Evolutionary conservation across 306 rosid species (phyloP).

Genomic region (Glycine soja): DNA sequence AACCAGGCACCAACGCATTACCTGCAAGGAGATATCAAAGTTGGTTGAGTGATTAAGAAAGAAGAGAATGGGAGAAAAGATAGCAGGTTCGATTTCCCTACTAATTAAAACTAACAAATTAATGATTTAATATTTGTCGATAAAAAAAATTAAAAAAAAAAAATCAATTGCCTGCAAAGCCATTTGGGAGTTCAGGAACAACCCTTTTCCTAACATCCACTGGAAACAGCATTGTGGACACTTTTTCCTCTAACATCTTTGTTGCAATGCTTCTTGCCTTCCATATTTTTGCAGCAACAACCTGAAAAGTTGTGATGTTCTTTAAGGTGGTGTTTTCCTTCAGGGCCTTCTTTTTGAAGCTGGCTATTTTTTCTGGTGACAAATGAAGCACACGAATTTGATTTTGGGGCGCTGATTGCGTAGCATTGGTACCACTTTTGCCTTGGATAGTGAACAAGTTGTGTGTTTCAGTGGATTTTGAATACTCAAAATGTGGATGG

Average conservation of each 20-base stretch:
- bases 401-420: constrained; percentile 4
- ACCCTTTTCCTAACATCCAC: constrained; percentile 57
- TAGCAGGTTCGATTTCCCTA: no score
- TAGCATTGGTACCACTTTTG: constrained; percentile 4
- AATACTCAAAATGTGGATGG: constrained; percentile 63
- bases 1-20: constrained; percentile 68
- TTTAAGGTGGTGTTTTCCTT: constrained; percentile 30
- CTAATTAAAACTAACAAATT: no score
- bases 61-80: no score
- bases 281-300: constrained; percentile 62
- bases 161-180: constrained; percentile 42
- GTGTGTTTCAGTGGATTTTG: constrained; percentile 41
- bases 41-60: no score
- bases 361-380: constrained; percentile 47
- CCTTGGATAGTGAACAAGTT: constrained; percentile 45
- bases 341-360: constrained; percentile 45
- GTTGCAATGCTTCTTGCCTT: constrained; percentile 59
- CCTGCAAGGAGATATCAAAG: constrained; percentile 44
- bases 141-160: constrained; percentile 31
- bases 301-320: constrained; percentile 56
- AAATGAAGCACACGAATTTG: constrained; percentile 44
- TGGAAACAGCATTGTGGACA: constrained; percentile 57
- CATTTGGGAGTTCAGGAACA: constrained; percentile 49
- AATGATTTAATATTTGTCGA: no score
- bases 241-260: constrained; percentile 41